phyloP scores from a whole-genome alignment of 2,329 filamentous ascomycete genomes.

The Alternaria gansuensis region DNA sequence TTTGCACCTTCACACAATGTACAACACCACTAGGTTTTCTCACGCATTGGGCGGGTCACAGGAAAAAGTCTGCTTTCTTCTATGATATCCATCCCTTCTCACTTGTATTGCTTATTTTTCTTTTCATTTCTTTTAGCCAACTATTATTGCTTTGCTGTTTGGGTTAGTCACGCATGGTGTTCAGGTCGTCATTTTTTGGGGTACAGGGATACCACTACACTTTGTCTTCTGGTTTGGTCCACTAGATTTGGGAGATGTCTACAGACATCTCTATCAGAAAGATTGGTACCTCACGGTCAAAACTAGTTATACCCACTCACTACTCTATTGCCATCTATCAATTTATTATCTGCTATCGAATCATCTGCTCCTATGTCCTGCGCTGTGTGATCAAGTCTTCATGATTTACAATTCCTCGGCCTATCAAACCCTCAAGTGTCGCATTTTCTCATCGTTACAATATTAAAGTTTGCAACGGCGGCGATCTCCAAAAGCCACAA shows the following conservation, averaged over 20 bases:
- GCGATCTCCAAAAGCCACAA: conserved; percentile 19
- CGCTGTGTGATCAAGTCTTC: background rate
- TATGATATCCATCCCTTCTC: conserved; percentile 47
- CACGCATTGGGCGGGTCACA: conserved; percentile 50
- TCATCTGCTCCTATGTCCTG: conserved; percentile 1
- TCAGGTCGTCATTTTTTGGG: conserved; percentile 24
- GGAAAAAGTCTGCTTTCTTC: conserved; percentile 50
- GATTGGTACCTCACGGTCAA: conserved; percentile 43
- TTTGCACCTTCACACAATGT: conserved; percentile 45
- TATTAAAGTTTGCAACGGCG: conserved; percentile 15
- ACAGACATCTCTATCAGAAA: conserved; percentile 26
- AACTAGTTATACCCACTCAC: conserved; percentile 41
- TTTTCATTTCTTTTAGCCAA: conserved; percentile 24
- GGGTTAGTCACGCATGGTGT: conserved; percentile 29
- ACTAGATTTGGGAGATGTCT: conserved; percentile 36
- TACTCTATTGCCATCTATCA: conserved; percentile 33
- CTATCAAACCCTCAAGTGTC: conserved; percentile 11
- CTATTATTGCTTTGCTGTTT: conserved; percentile 26
- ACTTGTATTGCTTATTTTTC: conserved; percentile 11
- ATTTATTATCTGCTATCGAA: conserved; percentile 24
- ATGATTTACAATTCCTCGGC: conserved; percentile 7
- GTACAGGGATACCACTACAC: conserved; percentile 28
- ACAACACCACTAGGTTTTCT: conserved; percentile 46
- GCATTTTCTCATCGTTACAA: conserved; percentile 3
- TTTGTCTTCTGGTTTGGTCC: conserved; percentile 29